A percentile compares a stretch with the other conserved stretches of the same genome.
phyloP scores from a whole-genome alignment of 2,329 filamentous ascomycete genomes.

The Beauveria sp. region DNA sequence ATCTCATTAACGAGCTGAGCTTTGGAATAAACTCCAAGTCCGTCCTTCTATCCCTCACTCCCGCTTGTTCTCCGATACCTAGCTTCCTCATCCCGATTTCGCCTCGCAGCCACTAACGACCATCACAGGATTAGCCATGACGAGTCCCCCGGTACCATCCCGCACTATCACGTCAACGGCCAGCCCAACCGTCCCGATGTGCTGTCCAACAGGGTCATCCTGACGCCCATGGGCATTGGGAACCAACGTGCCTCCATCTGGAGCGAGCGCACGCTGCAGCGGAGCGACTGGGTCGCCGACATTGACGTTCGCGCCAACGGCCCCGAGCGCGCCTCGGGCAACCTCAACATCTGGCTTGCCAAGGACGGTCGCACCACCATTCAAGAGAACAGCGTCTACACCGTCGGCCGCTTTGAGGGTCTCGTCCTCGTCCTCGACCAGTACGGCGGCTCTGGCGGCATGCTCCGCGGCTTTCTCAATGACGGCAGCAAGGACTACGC shows the following conservation, averaged over 20 bases:
- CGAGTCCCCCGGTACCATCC: slow-evolving; percentile 39
- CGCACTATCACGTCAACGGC: slow-evolving; percentile 48
- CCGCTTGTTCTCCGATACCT: background rate
- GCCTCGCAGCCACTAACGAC: background rate
- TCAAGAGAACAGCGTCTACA: slow-evolving; percentile 74
- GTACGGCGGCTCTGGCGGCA: slow-evolving; percentile 69
- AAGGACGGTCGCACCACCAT: slow-evolving; percentile 59
- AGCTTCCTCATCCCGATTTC: background rate
- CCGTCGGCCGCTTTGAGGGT: slow-evolving; percentile 79
- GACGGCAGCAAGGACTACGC: slow-evolving; percentile 79
- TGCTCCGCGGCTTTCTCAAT: slow-evolving; percentile 87
- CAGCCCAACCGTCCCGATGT: slow-evolving; percentile 50
- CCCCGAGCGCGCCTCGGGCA: slow-evolving; percentile 76
- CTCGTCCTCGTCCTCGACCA: slow-evolving; percentile 79
- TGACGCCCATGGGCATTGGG: slow-evolving; percentile 82
- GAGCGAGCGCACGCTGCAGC: slow-evolving; percentile 56
- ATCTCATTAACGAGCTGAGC: slow-evolving; percentile 64
- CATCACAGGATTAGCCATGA: slow-evolving; percentile 55
- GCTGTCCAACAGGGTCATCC: slow-evolving; percentile 83
- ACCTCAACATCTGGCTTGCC: slow-evolving; percentile 88
- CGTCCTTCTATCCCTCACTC: slow-evolving; percentile 13
- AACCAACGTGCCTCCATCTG: slow-evolving; percentile 79
- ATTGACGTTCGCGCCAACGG: slow-evolving; percentile 84
- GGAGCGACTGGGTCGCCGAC: slow-evolving; percentile 71
- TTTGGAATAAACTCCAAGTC: slow-evolving; percentile 67